Evolutionary conservation across 2,329 filamentous ascomycete species (phyloP).

Genomic region (Colletotrichum sp.): DNA sequence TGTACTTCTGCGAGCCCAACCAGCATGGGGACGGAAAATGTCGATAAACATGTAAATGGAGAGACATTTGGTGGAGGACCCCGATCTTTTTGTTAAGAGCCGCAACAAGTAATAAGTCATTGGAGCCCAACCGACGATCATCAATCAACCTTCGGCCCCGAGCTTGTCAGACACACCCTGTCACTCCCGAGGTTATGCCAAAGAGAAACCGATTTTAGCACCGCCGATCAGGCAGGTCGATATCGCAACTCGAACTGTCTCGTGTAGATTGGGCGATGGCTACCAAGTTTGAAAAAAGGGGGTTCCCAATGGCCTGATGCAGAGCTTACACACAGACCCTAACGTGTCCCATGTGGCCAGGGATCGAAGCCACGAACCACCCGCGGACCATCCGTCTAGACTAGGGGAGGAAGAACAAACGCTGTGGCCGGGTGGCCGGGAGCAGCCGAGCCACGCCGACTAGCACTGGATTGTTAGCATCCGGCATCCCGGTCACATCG

Average conservation of each 20-base stretch:
- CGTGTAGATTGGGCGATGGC: background rate
- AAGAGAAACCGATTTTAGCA: background rate
- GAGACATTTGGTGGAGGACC: background rate
- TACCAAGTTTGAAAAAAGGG: background rate
- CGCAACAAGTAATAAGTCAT: background rate
- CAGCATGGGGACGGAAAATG: background rate
- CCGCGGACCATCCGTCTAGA: background rate
- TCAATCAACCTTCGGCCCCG: background rate
- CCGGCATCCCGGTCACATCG: background rate
- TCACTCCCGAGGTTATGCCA: background rate
- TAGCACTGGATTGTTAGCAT: background rate
- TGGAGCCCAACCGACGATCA: background rate
- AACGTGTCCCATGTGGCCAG: background rate
- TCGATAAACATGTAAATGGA: background rate
- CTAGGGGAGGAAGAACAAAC: background rate
- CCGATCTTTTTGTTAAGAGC: background rate
- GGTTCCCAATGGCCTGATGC: background rate
- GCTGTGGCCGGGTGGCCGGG: background rate
- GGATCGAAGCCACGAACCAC: background rate
- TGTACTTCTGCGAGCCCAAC: background rate
- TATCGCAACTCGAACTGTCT: background rate
- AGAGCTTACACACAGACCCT: background rate
- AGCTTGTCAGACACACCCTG: background rate
- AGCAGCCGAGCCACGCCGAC: slow-evolving; percentile 4
- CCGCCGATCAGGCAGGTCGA: background rate